These are phyloP conservation scores for Zygnema circumcarinatum DNA, from an alignment of 139 green algal species.

Conservation along the genomic window DNA sequence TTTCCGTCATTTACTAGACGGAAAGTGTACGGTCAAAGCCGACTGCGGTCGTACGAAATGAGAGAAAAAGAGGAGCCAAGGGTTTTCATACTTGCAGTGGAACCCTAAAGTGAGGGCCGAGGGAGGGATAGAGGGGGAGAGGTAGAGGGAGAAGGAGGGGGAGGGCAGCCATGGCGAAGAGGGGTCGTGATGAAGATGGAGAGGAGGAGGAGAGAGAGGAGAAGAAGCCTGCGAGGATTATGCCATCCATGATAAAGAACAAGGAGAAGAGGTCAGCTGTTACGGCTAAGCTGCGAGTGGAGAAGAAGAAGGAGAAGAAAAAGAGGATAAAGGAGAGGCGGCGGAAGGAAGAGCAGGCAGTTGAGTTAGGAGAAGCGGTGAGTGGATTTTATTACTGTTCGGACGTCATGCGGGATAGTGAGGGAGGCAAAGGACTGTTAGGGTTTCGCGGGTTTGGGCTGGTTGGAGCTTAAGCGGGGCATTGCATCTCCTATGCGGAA, in stretches of 20 bases:
- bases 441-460: too few species aligned
- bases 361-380: constrained; percentile 48
- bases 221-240: neutral
- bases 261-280: constrained; percentile 46
- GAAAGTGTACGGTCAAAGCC: too few species aligned
- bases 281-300: constrained; percentile 16
- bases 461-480: too few species aligned
- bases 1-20: too few species aligned
- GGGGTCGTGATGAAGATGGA: neutral
- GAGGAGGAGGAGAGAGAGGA: neutral
- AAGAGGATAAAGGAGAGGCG: constrained; percentile 28
- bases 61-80: too few species aligned
- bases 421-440: too few species aligned
- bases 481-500: too few species aligned
- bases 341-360: constrained; percentile 37
- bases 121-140: too few species aligned
- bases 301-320: constrained; percentile 61
- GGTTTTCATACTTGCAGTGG: too few species aligned
- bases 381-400: neutral
- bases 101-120: too few species aligned
- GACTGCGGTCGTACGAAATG: too few species aligned
- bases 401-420: neutral
- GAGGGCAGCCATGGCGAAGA: constrained; percentile 15
- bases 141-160: too few species aligned
- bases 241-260: constrained; percentile 54